A percentile compares a stretch with the other conserved stretches of the same genome.
Conservation (phyloP, 2,329 filamentous ascomycete genomes). For the Boeremia exigua region DNA sequence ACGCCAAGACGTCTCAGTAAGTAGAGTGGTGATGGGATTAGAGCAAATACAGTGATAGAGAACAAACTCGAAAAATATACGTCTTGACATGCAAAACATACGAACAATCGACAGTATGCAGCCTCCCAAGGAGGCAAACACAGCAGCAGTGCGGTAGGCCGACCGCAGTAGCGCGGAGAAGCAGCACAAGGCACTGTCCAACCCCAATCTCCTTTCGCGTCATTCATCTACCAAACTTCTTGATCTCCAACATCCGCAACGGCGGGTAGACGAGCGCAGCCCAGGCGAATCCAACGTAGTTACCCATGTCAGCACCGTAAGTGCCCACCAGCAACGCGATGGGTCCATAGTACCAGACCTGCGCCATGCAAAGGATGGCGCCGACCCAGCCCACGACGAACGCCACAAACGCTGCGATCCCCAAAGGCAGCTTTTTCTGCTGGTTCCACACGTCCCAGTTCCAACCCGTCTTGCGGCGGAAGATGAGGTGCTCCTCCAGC, state of each 20-base stretch:
- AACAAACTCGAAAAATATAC: too few species aligned
- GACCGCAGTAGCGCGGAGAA: too few species aligned
- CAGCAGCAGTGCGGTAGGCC: too few species aligned
- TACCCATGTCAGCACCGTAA: constrained; percentile 66
- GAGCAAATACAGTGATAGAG: too few species aligned
- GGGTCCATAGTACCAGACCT: constrained; percentile 73
- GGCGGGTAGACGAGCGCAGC: constrained; percentile 63
- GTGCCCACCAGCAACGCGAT: constrained; percentile 64
- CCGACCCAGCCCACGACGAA: constrained; percentile 71
- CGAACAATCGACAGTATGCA: too few species aligned
- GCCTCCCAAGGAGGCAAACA: too few species aligned
- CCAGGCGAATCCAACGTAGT: constrained; percentile 67
- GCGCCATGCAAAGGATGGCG: constrained; percentile 70
- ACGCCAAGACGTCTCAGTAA: not conserved
- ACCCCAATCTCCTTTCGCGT: not conserved
- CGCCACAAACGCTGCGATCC: constrained; percentile 65
- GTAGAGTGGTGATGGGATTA: too few species aligned
- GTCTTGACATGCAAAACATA: too few species aligned
- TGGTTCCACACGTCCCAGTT: constrained; percentile 69
- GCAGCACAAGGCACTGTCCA: too few species aligned
- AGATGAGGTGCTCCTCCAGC: constrained; percentile 67
- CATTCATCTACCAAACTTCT: constrained; percentile 54
- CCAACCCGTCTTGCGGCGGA: constrained; percentile 60
- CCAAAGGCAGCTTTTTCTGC: constrained; percentile 64
- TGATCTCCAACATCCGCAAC: constrained; percentile 59